phyloP scores from a whole-genome alignment of 176 grass and related monocot species.

The Eremochloa ophiuroides region DNA sequence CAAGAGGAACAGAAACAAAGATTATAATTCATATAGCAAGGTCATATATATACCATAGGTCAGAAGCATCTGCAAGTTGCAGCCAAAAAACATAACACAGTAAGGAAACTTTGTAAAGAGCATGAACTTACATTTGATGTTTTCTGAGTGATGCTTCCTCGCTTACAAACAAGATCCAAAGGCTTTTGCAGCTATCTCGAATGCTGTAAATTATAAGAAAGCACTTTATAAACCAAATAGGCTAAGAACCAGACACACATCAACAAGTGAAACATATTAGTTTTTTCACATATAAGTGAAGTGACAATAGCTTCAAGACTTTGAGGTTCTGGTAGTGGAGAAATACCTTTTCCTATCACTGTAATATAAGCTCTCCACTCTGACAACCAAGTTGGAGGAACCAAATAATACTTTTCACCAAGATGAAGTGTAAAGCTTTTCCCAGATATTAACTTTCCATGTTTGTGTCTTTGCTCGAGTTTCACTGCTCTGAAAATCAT shows the following conservation, averaged over 20 bases:
- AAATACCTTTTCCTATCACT: slow-evolving; percentile 83
- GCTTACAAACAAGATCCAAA: slow-evolving; percentile 81
- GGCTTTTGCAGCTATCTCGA: slow-evolving; percentile 71
- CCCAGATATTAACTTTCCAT: slow-evolving; percentile 78
- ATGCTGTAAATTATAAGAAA: slow-evolving; percentile 61
- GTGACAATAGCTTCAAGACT: slow-evolving; percentile 57
- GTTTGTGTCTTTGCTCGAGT: slow-evolving; percentile 74
- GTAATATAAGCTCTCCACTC: slow-evolving; percentile 88
- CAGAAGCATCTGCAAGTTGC: not conserved
- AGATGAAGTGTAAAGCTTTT: slow-evolving; percentile 62
- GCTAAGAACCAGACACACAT: not conserved
- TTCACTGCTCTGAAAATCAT: slow-evolving; percentile 66
- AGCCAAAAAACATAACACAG: not conserved
- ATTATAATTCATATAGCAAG: too few relatives aligned
- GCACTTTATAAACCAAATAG: not conserved
- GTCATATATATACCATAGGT: too few relatives aligned
- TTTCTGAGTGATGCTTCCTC: slow-evolving; percentile 85
- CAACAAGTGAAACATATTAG: not conserved
- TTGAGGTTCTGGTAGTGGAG: slow-evolving; percentile 60
- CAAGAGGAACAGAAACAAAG: too few relatives aligned
- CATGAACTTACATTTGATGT: slow-evolving; percentile 69
- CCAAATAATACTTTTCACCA: slow-evolving; percentile 74
- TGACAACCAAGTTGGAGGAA: slow-evolving; percentile 84
- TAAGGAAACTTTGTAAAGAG: not conserved
- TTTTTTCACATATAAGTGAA: slow-evolving; percentile 86